Evolutionary conservation across 2,329 filamentous ascomycete genomes (phyloP), one percentile per base, ranked within the genome.

Genomic region (Oidium heveae): DNA sequence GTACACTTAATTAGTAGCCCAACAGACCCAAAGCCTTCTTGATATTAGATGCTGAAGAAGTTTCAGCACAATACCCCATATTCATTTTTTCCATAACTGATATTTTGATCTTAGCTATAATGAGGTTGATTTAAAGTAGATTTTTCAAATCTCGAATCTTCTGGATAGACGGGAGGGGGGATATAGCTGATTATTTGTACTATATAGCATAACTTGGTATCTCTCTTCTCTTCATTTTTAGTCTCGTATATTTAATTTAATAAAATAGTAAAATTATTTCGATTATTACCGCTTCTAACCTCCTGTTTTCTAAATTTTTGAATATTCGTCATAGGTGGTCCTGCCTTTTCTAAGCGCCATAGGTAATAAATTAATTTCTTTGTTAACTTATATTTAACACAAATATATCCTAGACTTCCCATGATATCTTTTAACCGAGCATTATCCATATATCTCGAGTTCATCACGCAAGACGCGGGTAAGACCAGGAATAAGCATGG

Each of bases 261-360:
- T 16, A 86, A 75, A 61, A 96, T 80, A 15, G 84, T 79, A 66
- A 96, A 98, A 64, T 98, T 96, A 68, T 98, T 98, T 65, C 87
- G 78, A 24, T 72, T 75, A 54, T 72, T 71, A 12, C 88, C 88
- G 22, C 85, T 75, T 57, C 84, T 81, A 43, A 94, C 66, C 65
- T 91, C 82, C 57, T 76, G 75, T 68, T 96, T 96, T 57, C 72
- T 72, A 63, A 82, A 84, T 28, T 28, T 28, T 28, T 6, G 24
- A 13, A 63, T 64, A 52, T 58, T 58, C 63, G 5, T 61, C 62
- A 56, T 60, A 24, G 52, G 53, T 10, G 58, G 55, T 1, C 55
- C 46, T 18, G 52, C 52, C 33, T 64, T 63, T 28, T 28, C 24
- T 44, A 64, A 65, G 59, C 70, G 76, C 84, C 88, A 95, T n/a